Evolutionary conservation across 164 flowering plant genomes (phyloP).

Genomic region (Aristolochia fimbriata): DNA sequence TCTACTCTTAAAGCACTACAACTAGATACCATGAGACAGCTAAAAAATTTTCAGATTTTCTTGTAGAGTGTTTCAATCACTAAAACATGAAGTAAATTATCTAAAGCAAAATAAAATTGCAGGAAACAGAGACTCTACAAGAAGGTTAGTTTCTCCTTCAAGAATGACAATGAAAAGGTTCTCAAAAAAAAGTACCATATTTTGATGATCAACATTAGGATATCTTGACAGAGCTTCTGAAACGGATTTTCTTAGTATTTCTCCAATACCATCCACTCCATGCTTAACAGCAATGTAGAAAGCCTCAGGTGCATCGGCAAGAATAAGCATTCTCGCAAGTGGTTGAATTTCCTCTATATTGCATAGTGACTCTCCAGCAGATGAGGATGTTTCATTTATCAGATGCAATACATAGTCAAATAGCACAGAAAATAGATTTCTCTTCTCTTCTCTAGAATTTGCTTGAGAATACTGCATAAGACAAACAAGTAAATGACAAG

Average conservation of each 20-base stretch:
- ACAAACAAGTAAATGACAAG: neutral
- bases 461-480: slow-evolving; percentile 71
- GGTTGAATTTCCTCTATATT: slow-evolving; percentile 69
- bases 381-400: slow-evolving; percentile 53
- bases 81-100: too few relatives aligned
- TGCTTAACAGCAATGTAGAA: slow-evolving; percentile 82
- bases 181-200: slow-evolving; percentile 35
- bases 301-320: slow-evolving; percentile 93
- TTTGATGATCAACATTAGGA: slow-evolving; percentile 60
- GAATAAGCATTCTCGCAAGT: slow-evolving; percentile 56
- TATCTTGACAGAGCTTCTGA: slow-evolving; percentile 58
- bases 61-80: too few relatives aligned
- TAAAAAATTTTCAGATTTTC: too few relatives aligned
- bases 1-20: too few relatives aligned
- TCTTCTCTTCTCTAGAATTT: slow-evolving; percentile 73
- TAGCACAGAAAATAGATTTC: slow-evolving; percentile 71
- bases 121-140: too few relatives aligned
- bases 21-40: too few relatives aligned
- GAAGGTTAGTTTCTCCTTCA: neutral
- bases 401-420: slow-evolving; percentile 85
- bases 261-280: slow-evolving; percentile 86
- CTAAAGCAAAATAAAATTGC: too few relatives aligned
- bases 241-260: slow-evolving; percentile 63
- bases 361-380: slow-evolving; percentile 60
- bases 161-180: neutral